Evolutionary conservation across 495 filamentous ascomycete genomes (phyloP).

Genomic region (Xylaria sp.): DNA sequence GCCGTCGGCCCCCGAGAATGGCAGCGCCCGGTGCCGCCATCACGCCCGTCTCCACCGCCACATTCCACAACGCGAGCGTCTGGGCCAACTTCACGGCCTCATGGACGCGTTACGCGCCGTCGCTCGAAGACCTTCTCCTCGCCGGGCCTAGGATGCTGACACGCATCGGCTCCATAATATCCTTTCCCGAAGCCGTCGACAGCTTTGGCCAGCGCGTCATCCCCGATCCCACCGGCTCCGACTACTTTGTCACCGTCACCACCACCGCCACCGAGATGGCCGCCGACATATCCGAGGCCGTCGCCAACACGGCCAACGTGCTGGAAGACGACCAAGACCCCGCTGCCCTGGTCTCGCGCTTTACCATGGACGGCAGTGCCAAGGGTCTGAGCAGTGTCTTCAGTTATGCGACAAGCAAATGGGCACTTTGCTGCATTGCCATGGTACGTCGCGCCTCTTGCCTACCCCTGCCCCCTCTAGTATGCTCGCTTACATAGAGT

Average conservation of each 20-base stretch:
- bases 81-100: constrained; percentile 55
- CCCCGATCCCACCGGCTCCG: constrained; percentile 60
- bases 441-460: constrained; percentile 48
- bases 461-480: background rate
- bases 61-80: constrained; percentile 43
- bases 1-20: constrained; percentile 26
- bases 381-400: constrained; percentile 83
- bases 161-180: constrained; percentile 65
- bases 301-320: constrained; percentile 37
- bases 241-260: constrained; percentile 44
- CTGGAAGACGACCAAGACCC: constrained; percentile 45
- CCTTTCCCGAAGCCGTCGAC: constrained; percentile 68
- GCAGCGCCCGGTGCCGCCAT: constrained; percentile 37
- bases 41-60: constrained; percentile 25
- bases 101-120: constrained; percentile 55
- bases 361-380: constrained; percentile 59
- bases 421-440: constrained; percentile 86
- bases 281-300: constrained; percentile 44
- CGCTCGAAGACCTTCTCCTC: constrained; percentile 62
- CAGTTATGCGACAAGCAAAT: constrained; percentile 89
- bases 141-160: constrained; percentile 69
- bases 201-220: constrained; percentile 66
- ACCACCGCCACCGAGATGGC: constrained; percentile 47
- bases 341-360: constrained; percentile 49
- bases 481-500: constrained; percentile 50